Conservation (phyloP, 2,329 filamentous ascomycete species). For the Verticillium dahliae region DNA sequence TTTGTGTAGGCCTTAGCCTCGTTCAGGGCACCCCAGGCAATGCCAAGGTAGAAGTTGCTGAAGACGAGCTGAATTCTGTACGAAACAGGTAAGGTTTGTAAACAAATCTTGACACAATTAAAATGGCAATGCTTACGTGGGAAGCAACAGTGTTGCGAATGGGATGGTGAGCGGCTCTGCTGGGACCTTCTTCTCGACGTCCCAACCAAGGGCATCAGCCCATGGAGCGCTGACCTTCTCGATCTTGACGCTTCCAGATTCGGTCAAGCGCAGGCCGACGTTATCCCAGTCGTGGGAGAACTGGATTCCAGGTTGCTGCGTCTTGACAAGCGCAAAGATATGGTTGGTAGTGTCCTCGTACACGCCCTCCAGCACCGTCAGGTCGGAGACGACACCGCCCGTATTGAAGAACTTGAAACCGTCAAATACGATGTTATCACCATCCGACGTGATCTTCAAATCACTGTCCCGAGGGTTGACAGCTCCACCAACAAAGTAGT, state of each 20-base stretch:
- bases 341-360: constrained; percentile 51
- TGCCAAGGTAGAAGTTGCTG: constrained; percentile 59
- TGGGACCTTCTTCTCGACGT: constrained; percentile 40
- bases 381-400: constrained; percentile 58
- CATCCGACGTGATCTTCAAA: constrained; percentile 46
- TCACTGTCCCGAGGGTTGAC: constrained; percentile 61
- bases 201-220: constrained; percentile 58
- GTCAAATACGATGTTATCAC: constrained; percentile 50
- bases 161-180: constrained; percentile 27
- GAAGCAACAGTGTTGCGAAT: constrained; percentile 51
- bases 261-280: constrained; percentile 54
- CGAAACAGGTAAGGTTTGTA: background rate
- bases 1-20: constrained; percentile 50
- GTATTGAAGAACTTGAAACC: constrained; percentile 63
- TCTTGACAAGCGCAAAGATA: constrained; percentile 56
- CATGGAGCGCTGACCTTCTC: constrained; percentile 50
- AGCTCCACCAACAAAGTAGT: constrained; percentile 59
- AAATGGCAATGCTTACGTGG: constrained; percentile 32
- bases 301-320: constrained; percentile 48
- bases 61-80: constrained; percentile 58
- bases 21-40: constrained; percentile 51
- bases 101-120: background rate
- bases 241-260: constrained; percentile 57
- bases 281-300: constrained; percentile 58
- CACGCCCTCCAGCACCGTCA: constrained; percentile 59